These are phyloP conservation scores for Dendrobium catenatum DNA, from an alignment of 106 monocot species.

Conservation along the genomic window DNA sequence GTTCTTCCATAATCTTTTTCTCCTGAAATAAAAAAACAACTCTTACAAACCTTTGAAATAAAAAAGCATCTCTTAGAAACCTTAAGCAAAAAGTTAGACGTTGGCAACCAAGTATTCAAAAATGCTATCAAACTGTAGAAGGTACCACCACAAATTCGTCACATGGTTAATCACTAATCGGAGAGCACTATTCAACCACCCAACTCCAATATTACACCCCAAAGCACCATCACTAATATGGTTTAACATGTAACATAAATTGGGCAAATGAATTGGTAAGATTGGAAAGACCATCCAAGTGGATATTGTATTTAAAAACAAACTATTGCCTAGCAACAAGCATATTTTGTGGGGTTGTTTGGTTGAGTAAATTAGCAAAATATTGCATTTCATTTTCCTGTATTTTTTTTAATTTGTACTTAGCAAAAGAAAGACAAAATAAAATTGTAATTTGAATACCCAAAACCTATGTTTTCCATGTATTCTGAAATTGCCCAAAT, in stretches of 20 bases:
- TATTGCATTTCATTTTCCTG: no score
- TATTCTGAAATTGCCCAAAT: no score
- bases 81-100: neutral
- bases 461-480: no score
- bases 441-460: neutral
- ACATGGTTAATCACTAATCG: neutral
- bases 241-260: neutral
- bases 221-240: neutral
- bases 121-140: neutral
- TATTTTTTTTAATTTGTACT: no score
- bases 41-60: slow-evolving; percentile 3
- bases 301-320: no score
- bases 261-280: neutral
- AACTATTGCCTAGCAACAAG: no score
- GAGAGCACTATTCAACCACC: neutral
- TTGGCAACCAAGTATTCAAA: neutral
- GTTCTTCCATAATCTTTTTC: slow-evolving; percentile 49
- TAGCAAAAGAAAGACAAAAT: neutral
- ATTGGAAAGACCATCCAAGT: no score
- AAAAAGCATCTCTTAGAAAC: slow-evolving; percentile 6
- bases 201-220: neutral
- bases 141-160: neutral
- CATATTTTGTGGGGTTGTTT: no score
- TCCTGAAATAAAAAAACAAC: slow-evolving; percentile 39
- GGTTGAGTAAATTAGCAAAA: no score